These are phyloP conservation scores for Fusarium pseudocircinatum DNA, from an alignment of 2,329 filamentous ascomycete genomes.

Conservation along the genomic window DNA sequence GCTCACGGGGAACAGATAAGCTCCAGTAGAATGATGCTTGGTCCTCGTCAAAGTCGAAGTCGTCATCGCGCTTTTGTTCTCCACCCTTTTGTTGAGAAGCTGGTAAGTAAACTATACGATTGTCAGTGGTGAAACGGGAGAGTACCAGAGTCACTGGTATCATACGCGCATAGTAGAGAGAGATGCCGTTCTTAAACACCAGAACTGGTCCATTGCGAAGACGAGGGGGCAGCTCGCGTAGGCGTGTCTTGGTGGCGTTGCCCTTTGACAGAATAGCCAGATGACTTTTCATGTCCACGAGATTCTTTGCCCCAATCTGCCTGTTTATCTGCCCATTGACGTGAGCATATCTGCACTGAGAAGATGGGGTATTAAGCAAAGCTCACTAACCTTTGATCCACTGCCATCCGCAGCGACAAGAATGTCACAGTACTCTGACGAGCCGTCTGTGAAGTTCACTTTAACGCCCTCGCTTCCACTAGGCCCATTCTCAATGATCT, in stretches of 20 bases:
- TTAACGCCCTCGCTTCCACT: not conserved
- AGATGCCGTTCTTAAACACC: not conserved
- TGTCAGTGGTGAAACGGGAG: not conserved
- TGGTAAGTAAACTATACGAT: not conserved
- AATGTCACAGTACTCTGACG: not conserved
- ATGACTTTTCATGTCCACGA: not conserved
- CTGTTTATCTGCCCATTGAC: not conserved
- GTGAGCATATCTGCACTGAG: too few relatives aligned
- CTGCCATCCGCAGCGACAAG: not conserved
- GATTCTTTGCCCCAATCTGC: not conserved
- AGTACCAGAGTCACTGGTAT: not conserved
- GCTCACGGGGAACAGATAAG: not conserved
- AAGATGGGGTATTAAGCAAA: too few relatives aligned
- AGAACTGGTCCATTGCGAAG: not conserved
- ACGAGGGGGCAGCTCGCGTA: not conserved
- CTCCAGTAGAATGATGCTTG: not conserved
- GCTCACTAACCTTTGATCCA: not conserved
- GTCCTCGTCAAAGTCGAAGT: not conserved
- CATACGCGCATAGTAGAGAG: not conserved
- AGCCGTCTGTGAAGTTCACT: not conserved
- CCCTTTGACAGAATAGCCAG: not conserved
- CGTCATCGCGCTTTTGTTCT: accelerated
- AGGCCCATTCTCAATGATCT: accelerated
- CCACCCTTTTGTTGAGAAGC: not conserved
- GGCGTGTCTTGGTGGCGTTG: accelerated